A percentile compares a stretch with the other conserved stretches of the same genome.
Conservation (phyloP, 2,329 filamentous ascomycete genomes). For the Hypoxylon rubiginosum region DNA sequence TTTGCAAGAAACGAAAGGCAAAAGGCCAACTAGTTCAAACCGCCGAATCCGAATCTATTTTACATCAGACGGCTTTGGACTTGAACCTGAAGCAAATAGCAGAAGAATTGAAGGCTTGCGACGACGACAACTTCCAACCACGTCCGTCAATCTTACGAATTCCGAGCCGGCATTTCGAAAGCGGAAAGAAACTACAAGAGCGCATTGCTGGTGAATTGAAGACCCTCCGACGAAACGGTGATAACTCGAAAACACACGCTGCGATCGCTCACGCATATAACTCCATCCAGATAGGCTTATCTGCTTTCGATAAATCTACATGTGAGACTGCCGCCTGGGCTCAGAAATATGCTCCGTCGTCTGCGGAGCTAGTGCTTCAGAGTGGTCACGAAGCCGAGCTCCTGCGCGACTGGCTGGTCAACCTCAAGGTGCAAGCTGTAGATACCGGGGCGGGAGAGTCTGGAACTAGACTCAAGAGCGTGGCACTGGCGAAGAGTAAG, state of each 20-base stretch:
- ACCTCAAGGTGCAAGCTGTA: constrained; percentile 81
- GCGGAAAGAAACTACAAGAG: constrained; percentile 65
- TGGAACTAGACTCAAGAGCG: constrained; percentile 50
- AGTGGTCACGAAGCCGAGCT: constrained; percentile 75
- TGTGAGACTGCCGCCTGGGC: constrained; percentile 82
- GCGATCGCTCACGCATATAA: constrained; percentile 71
- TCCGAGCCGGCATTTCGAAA: constrained; percentile 70
- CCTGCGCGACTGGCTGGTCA: constrained; percentile 84
- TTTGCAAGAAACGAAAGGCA: constrained; percentile 58
- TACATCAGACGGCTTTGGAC: constrained; percentile 54
- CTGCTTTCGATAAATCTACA: constrained; percentile 82
- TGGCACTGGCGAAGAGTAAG: constrained; percentile 66
- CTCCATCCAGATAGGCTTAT: constrained; percentile 72
- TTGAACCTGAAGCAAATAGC: constrained; percentile 56
- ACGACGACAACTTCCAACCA: constrained; percentile 58
- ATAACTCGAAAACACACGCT: constrained; percentile 62
- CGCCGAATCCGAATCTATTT: constrained; percentile 58
- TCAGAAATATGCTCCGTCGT: constrained; percentile 85
- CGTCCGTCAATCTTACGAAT: constrained; percentile 65
- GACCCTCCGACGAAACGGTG: constrained; percentile 43
- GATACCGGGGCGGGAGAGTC: constrained; percentile 67
- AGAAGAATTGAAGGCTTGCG: constrained; percentile 53
- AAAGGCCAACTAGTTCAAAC: constrained; percentile 63
- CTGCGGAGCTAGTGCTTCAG: constrained; percentile 81
- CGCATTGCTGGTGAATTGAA: constrained; percentile 63